Evolutionary conservation across 495 filamentous ascomycete species (phyloP).

Genomic region (Ascobolus immersus): DNA sequence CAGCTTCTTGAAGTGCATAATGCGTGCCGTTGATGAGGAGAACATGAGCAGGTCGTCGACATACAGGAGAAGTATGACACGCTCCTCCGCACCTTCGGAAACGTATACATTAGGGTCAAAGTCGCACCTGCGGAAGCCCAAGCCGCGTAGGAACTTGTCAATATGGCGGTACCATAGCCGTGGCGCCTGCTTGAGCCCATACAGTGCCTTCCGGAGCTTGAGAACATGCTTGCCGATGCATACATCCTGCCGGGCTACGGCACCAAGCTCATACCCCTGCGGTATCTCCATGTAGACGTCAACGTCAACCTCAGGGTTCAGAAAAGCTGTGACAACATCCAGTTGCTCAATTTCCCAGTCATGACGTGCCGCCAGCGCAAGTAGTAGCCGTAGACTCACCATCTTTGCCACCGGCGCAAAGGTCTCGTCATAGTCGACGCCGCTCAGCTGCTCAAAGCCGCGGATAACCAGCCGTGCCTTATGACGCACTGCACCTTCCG

Average conservation of each 20-base stretch:
- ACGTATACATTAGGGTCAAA: constrained; percentile 1
- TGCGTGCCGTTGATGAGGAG: not conserved
- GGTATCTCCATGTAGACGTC: constrained; percentile 4
- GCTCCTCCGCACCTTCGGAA: not conserved
- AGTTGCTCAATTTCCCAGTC: constrained; percentile 6
- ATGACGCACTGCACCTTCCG: constrained; percentile 2
- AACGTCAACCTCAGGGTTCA: constrained; percentile 4
- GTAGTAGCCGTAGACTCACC: constrained; percentile 2
- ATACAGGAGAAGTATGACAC: constrained; percentile 2
- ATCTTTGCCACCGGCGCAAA: constrained; percentile 4
- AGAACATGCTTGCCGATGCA: too few relatives aligned
- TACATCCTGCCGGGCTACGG: too few relatives aligned
- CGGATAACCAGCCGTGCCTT: constrained; percentile 6
- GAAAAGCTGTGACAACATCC: constrained; percentile 7
- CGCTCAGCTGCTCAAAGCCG: constrained; percentile 5
- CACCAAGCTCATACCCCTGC: not conserved
- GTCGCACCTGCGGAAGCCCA: not conserved
- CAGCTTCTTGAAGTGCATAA: not conserved
- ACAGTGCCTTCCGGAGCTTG: constrained; percentile 3
- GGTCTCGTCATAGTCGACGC: constrained; percentile 7
- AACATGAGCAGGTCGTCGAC: constrained; percentile 4
- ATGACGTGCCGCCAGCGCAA: not conserved
- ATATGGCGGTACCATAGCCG: constrained; percentile 3
- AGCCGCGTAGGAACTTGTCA: not conserved
- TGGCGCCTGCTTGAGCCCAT: constrained; percentile 3